Conservation (phyloP, 2,329 filamentous ascomycete genomes). For the Myriosclerotinia curreyana region DNA sequence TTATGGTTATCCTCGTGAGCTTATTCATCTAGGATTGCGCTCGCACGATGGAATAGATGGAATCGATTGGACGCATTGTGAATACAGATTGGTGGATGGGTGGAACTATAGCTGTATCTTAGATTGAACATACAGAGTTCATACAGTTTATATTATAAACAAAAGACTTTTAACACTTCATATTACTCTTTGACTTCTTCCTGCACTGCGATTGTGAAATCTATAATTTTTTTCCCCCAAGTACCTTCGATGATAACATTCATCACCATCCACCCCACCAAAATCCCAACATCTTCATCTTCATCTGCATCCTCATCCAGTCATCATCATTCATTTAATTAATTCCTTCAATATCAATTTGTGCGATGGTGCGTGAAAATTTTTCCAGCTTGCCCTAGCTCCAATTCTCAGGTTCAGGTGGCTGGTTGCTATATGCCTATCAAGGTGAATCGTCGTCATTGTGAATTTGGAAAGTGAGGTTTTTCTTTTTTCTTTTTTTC, state of each 20-base stretch:
- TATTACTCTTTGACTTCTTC: background rate
- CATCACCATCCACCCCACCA: background rate
- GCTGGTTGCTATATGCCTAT: background rate
- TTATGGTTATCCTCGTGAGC: background rate
- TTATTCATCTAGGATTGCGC: background rate
- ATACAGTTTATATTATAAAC: background rate
- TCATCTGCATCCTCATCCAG: background rate
- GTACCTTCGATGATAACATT: background rate
- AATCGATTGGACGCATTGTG: background rate
- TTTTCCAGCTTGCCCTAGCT: background rate
- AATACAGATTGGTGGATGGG: conserved; percentile 1
- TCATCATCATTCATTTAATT: background rate
- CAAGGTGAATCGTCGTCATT: background rate
- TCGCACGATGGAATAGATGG: background rate
- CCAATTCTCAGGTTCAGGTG: background rate
- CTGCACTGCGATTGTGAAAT: background rate
- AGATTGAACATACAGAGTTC: background rate
- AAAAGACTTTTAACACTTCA: background rate
- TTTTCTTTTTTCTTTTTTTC: background rate
- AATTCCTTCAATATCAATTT: background rate
- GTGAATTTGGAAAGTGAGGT: background rate
- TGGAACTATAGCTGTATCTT: conserved; percentile 7
- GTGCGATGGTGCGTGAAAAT: background rate
- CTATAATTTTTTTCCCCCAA: background rate
- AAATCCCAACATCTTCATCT: background rate